Evolutionary conservation across 257 asterid genomes (phyloP), one percentile per base, ranked within the genome.

Genomic region (Linderniella brevidens): DNA sequence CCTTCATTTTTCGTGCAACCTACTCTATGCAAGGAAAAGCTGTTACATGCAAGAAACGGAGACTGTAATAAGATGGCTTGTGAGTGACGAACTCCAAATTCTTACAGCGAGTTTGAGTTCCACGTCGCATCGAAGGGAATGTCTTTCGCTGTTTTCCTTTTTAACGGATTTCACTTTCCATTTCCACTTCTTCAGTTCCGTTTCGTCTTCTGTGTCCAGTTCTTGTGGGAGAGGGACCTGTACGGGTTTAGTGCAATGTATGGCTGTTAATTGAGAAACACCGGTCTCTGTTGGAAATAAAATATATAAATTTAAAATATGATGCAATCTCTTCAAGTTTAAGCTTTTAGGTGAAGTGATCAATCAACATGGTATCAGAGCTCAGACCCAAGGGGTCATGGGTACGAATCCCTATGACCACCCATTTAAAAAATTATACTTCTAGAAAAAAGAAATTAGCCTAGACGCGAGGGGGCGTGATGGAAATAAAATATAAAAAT

Each of bases 1-100:
- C 96, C 77, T 82, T 85, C 88, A 90, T 75, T 79, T 79, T 85
- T 65, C 99, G 76, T 32, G 93, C 88, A 53, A 85, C 96, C 99
- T 90, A 74, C 64, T 65, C 82, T 65, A 62, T 0, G 50, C 61
- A 60, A 62, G 46, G 58, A 53, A 13, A 13, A 29, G 51, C 56
- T 64, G 57, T 44, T 44, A 46, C 35, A 38, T 25, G 35, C 62
- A 37, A 53, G 39, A 41, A 41, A 44, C 19, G 5, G 17, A 44
- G 13, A 32, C 18, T n/a, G 60, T 37, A 37, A 51, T 38, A 25
- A 50, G 49, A 37, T 37, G 35, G 35, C 35, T 48, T 48, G 55
- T 46, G 9, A 37, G 49, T 37, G 58, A 58, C 58, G 68, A 55
- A 64, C 32, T 25, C 32, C 32, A 25, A 25, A 3, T 25, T 54